Base-by-base conservation (phyloP, 805 yeast species). In the Ogataea ganodermae region DNA sequence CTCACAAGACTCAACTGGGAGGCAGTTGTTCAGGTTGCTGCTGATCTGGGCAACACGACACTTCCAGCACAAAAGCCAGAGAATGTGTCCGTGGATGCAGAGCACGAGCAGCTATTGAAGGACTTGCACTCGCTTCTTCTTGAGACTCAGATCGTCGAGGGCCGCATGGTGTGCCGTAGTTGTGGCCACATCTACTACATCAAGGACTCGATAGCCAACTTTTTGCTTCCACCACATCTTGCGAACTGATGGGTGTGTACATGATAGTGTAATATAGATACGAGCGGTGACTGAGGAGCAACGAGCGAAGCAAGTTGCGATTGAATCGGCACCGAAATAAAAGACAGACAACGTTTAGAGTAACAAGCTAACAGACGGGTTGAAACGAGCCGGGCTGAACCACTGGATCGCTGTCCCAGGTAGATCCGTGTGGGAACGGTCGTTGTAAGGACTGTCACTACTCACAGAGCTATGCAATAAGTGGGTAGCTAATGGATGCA, bases 201-300 rank as follows among this genome's bases (percentile, higher is more conserved):
- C 71, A 92, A 91, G 69, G 91, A 89, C 73, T 82, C 94, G 43
- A 90, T 94, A 58, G 97, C 99, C 28, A 92, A 92, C 74, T 86
- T 94, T 68, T 71, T 94, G 45, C 76, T 94, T 28, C 98, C 99
- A 26, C 98, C 98, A 6, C 98, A 94, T 64, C 74, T 94, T 57
- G 95, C 91, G 13, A 63, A 64, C 45, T 55, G 46, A 33, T 1
- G 17, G 24, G 23, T 6, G 32, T 18, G 23, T 20, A 16, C 28
- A 23, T 20, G 3, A 13, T 13, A 42, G 9, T 22, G 18, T 20
- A 20, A 13, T 27, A 27, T 24, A n/a, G 36, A 9, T 14, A 36
- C 33, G 23, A 24, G 18, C 9, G 17, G 14, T 26, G 21, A 20
- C 9, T 13, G 18, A 31, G 35, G 33, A 14, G 14, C 16, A 18